Base-by-base conservation (phyloP, 73 alveolate genomes). In the Paraurostyla sp. region DNA sequence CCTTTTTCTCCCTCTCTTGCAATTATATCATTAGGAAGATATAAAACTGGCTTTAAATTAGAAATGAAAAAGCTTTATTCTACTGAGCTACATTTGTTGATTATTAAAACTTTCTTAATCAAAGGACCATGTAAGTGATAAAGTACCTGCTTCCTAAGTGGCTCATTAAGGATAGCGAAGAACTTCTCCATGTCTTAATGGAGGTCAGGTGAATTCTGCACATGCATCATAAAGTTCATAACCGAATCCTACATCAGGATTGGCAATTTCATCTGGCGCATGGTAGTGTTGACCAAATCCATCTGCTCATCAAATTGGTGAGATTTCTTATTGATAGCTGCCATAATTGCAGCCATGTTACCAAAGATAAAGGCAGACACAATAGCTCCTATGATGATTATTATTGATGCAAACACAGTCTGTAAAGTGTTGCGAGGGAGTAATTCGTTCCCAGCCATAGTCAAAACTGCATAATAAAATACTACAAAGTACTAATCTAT, bases 351-450 rank as follows among this genome's bases (percentile, higher is more conserved):
- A 11, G 94, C 90, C 82, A 91, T 86, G 56, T 85, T 91, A 71
- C 94, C 96, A 76, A 91, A 91, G 29, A 91, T 86, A 59, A 84
- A 68, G 46, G 96, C 96, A 75, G 85, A 54, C 41, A 87, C 75
- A 0, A 91, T 51, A 4, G 93, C 96, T 59, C 94, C 93, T 0
- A 50, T 41, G 13, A 91, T 86, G 23, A 86, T 68, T 18, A 88
- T 54, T 30, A 86, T 20, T 0, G 85, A 38, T 6, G 83, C 84
- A 25, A 58, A 38, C 1, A 83, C 45, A 9, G 87, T 78, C 46
- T 91, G 54, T 15, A 51, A 16, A 29, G 43, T 27, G 38, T 42
- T 65, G 11, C 45, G 27, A 1, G 96, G 96, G 2, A 51, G 40
- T 27, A 88, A 35, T 56, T 92, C 96, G 56, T 81, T 87, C 7